Evolutionary conservation across 805 yeast genomes (phyloP).

Genomic region (Candida rishiriensis): DNA sequence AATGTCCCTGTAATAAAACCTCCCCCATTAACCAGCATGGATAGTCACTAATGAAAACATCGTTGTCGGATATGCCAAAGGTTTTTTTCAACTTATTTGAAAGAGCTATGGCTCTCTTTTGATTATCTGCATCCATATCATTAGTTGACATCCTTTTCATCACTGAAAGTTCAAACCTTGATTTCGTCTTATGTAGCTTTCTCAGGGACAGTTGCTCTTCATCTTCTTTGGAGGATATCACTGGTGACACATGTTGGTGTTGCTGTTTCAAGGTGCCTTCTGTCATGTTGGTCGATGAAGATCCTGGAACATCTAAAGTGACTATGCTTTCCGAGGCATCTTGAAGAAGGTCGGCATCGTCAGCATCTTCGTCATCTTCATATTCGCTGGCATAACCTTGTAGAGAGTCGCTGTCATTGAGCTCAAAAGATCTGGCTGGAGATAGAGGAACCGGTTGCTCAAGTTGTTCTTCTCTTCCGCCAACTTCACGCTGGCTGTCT

Average conservation of each 20-base stretch:
- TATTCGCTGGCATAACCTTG: too few species aligned
- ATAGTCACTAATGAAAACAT: slow-evolving; percentile 54
- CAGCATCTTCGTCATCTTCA: not conserved
- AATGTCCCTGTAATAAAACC: slow-evolving; percentile 80
- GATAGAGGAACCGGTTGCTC: not conserved
- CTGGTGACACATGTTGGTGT: not conserved
- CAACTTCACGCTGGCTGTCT: slow-evolving; percentile 6
- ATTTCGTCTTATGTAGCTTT: slow-evolving; percentile 12
- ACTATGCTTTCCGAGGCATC: not conserved
- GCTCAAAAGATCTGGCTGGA: not conserved
- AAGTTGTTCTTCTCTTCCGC: not conserved
- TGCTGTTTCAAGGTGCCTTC: not conserved
- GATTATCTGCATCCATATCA: slow-evolving; percentile 8
- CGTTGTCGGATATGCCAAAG: slow-evolving; percentile 49
- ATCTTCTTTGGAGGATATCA: not conserved
- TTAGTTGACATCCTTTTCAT: slow-evolving; percentile 24
- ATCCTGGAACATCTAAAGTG: slow-evolving; percentile 2
- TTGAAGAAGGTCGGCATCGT: not conserved
- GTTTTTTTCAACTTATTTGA: slow-evolving; percentile 31
- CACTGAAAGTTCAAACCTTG: slow-evolving; percentile 31
- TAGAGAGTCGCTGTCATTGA: not conserved
- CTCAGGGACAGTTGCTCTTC: not conserved
- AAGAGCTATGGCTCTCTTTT: slow-evolving; percentile 33
- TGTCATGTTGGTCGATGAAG: not conserved
- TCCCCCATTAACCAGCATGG: slow-evolving; percentile 80